phyloP scores from a whole-genome alignment of 208 protist genomes.

The Leishmania gerbilli region DNA sequence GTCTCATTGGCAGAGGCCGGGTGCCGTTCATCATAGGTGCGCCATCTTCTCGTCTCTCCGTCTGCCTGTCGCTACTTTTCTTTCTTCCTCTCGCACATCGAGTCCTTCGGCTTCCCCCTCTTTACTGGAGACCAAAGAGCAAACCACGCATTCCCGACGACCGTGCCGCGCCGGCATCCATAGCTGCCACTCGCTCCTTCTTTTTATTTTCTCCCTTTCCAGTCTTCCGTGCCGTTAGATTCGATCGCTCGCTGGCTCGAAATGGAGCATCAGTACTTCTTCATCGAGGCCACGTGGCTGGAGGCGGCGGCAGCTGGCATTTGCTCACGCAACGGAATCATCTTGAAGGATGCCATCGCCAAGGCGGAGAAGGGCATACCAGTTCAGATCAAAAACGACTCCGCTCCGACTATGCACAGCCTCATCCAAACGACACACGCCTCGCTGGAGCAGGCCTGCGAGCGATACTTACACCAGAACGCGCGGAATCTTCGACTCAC shows the following conservation, averaged over 20 bases:
- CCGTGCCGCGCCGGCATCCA: neutral
- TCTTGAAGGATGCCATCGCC: conserved; percentile 30
- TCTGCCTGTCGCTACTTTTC: neutral
- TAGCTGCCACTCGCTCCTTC: neutral
- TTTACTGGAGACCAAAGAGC: neutral
- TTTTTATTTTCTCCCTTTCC: neutral
- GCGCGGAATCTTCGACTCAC: conserved; percentile 18
- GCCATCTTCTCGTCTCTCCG: neutral
- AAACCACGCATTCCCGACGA: neutral
- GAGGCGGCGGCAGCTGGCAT: conserved; percentile 42
- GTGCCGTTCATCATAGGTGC: neutral
- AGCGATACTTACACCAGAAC: conserved; percentile 7
- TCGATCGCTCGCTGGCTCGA: neutral
- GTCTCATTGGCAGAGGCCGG: neutral
- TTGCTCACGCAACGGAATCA: conserved; percentile 24
- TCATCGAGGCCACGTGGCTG: conserved; percentile 36
- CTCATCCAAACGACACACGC: conserved; percentile 10
- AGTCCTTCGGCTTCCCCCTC: neutral
- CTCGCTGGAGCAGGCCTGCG: conserved; percentile 11
- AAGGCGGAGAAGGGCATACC: conserved; percentile 30
- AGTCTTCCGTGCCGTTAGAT: neutral
- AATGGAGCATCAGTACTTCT: conserved; percentile 22
- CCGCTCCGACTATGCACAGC: conserved; percentile 8
- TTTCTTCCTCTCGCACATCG: neutral
- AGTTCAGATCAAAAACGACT: conserved; percentile 25